These are phyloP conservation scores for Phaeosphaeriaceae sp. DNA, from an alignment of 2,329 filamentous ascomycete species.

Conservation along the genomic window DNA sequence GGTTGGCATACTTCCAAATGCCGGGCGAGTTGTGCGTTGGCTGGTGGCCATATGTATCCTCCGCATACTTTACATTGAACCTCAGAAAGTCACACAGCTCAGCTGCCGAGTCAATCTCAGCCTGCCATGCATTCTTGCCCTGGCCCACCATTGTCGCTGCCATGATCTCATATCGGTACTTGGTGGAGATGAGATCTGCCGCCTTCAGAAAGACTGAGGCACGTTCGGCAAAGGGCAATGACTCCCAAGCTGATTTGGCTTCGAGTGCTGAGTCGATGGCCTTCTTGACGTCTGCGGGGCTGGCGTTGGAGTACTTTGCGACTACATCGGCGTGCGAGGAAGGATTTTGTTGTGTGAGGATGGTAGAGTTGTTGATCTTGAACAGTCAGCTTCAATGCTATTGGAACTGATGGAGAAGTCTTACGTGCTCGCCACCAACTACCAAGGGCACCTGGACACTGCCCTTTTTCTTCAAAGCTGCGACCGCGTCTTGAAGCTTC, in stretches of 20 bases:
- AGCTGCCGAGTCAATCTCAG: slow-evolving; percentile 95
- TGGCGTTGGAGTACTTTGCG: slow-evolving; percentile 85
- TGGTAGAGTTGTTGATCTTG: slow-evolving; percentile 71
- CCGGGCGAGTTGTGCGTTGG: slow-evolving; percentile 82
- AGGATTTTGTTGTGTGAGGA: slow-evolving; percentile 79
- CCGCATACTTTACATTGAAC: slow-evolving; percentile 92
- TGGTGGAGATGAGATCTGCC: slow-evolving; percentile 85
- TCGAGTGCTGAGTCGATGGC: slow-evolving; percentile 85
- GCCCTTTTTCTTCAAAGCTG: slow-evolving; percentile 70
- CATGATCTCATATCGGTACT: slow-evolving; percentile 97
- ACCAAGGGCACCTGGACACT: slow-evolving; percentile 83
- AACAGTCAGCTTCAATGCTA: background rate
- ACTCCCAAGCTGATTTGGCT: slow-evolving; percentile 88
- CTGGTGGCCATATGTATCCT: slow-evolving; percentile 88
- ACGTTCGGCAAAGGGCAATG: slow-evolving; percentile 85
- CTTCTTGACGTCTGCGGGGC: slow-evolving; percentile 73
- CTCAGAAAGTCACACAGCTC: slow-evolving; percentile 92
- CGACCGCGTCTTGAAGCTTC: slow-evolving; percentile 76
- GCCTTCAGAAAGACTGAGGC: slow-evolving; percentile 96
- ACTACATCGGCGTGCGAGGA: slow-evolving; percentile 77
- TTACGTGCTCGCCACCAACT: slow-evolving; percentile 80
- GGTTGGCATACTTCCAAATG: slow-evolving; percentile 74
- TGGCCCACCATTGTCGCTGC: slow-evolving; percentile 95
- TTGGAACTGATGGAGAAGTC: background rate
- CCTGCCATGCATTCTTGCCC: slow-evolving; percentile 98